Percentiles rank a stretch among this genome's conserved stretches.
These are phyloP conservation scores for Backusella westeae DNA, from an alignment of 192 early-diverging fungal species.

Conservation along the genomic window DNA sequence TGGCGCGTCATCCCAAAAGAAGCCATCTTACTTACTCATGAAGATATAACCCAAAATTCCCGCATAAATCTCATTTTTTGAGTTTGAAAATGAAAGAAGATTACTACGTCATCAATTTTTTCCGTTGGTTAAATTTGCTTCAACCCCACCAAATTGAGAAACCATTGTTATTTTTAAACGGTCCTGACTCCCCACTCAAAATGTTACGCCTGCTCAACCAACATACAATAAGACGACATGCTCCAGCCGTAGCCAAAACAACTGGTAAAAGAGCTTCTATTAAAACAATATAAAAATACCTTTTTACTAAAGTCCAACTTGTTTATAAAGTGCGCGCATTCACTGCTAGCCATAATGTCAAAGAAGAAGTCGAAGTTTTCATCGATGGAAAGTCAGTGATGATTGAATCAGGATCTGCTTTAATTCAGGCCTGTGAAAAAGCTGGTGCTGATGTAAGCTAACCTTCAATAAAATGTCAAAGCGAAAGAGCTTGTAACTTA, in stretches of 20 bases:
- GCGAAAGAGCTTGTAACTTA: background rate
- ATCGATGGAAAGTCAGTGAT: constrained; percentile 86
- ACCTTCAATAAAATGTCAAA: background rate
- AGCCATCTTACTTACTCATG: too few species aligned
- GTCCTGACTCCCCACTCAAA: constrained; percentile 16
- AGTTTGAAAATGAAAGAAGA: background rate
- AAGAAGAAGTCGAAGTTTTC: constrained; percentile 80
- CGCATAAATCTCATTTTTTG: background rate
- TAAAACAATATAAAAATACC: background rate
- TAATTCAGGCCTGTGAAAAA: constrained; percentile 97
- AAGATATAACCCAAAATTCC: too few species aligned
- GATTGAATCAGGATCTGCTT: constrained; percentile 89
- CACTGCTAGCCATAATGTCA: constrained; percentile 39
- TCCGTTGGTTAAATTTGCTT: background rate
- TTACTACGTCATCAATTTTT: constrained; percentile 6
- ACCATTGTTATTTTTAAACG: constrained; percentile 8
- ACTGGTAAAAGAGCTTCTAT: constrained; percentile 12
- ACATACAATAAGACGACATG: constrained; percentile 17
- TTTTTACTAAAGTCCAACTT: background rate
- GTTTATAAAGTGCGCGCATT: constrained; percentile 33
- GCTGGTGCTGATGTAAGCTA: constrained; percentile 70
- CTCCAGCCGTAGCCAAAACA: constrained; percentile 17
- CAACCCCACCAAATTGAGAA: background rate
- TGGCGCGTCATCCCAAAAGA: too few species aligned
- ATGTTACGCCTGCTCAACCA: constrained; percentile 34